Evolutionary conservation across 179 eudicot species (phyloP).

Genomic region (Silene noctiflora): DNA sequence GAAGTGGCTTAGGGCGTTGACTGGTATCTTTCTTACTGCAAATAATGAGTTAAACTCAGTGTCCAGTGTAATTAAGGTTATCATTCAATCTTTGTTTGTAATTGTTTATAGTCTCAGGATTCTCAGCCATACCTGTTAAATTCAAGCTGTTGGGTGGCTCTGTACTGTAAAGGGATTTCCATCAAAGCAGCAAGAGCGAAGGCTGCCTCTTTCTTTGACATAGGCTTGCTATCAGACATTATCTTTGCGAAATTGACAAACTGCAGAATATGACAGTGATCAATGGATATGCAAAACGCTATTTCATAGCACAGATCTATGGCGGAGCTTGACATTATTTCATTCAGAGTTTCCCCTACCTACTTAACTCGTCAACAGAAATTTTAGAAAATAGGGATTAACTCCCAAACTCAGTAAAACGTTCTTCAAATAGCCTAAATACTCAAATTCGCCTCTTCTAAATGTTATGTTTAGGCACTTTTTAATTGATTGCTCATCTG

Average conservation of each 20-base stretch:
- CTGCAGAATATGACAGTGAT: slow-evolving; percentile 34
- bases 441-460: background rate
- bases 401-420: too few relatives aligned
- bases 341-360: too few relatives aligned
- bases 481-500: background rate
- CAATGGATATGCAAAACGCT: background rate
- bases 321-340: too few relatives aligned
- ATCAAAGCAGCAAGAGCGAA: slow-evolving; percentile 84
- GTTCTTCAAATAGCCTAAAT: background rate
- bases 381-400: too few relatives aligned
- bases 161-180: slow-evolving; percentile 83
- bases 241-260: slow-evolving; percentile 80
- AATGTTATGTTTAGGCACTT: background rate
- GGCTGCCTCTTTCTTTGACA: slow-evolving; percentile 65
- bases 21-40: slow-evolving; percentile 30
- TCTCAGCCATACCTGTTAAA: slow-evolving; percentile 36
- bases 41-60: slow-evolving; percentile 17
- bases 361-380: too few relatives aligned
- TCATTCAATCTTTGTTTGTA: background rate
- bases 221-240: slow-evolving; percentile 55
- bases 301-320: background rate
- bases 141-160: slow-evolving; percentile 55
- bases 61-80: background rate
- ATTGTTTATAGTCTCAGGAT: background rate
- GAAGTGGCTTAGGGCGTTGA: slow-evolving; percentile 41